Conservation (phyloP, 768 basidiomycete species). For the Tylopilus rubrobrunneus region DNA sequence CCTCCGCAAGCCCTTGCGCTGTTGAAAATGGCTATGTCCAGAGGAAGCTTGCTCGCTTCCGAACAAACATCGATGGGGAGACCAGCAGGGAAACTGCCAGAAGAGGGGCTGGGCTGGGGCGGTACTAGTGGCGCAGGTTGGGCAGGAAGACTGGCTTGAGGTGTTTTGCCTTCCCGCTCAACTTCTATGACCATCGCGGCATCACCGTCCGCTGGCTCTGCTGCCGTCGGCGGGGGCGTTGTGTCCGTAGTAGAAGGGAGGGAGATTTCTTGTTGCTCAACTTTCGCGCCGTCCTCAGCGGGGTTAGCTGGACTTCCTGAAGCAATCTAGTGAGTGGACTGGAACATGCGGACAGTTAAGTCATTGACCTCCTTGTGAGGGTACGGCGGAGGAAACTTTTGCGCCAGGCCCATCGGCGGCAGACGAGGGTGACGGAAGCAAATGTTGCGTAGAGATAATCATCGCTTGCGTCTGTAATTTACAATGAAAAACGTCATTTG, state of each 20-base stretch:
- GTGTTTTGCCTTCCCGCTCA: conserved; percentile 38
- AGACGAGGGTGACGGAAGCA: conserved; percentile 45
- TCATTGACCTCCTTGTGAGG: conserved; percentile 27
- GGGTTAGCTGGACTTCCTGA: conserved; percentile 23
- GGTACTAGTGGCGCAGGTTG: conserved; percentile 16
- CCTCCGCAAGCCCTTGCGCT: conserved; percentile 83
- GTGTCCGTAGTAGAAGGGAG: conserved; percentile 32
- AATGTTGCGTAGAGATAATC: conserved; percentile 85
- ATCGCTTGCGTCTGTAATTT: conserved; percentile 77
- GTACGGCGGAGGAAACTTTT: conserved; percentile 19
- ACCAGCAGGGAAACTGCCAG: conserved; percentile 36
- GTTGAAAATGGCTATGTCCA: conserved; percentile 92
- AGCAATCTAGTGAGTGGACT: neutral
- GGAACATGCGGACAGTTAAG: neutral
- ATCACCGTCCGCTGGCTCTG: conserved; percentile 24
- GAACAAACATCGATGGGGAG: conserved; percentile 72
- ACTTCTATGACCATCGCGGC: conserved; percentile 45
- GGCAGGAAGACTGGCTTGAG: conserved; percentile 24
- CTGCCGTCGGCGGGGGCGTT: conserved; percentile 25
- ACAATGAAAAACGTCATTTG: conserved; percentile 1
- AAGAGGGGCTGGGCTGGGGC: conserved; percentile 21
- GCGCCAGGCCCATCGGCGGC: conserved; percentile 24
- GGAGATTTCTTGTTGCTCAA: conserved; percentile 34
- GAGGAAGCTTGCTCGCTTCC: conserved; percentile 85
- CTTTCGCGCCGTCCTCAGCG: conserved; percentile 25